Percentiles rank a stretch among this genome's conserved stretches.
These are phyloP conservation scores for Metschnikowia lunata DNA, from an alignment of 805 yeast species.

Conservation along the genomic window DNA sequence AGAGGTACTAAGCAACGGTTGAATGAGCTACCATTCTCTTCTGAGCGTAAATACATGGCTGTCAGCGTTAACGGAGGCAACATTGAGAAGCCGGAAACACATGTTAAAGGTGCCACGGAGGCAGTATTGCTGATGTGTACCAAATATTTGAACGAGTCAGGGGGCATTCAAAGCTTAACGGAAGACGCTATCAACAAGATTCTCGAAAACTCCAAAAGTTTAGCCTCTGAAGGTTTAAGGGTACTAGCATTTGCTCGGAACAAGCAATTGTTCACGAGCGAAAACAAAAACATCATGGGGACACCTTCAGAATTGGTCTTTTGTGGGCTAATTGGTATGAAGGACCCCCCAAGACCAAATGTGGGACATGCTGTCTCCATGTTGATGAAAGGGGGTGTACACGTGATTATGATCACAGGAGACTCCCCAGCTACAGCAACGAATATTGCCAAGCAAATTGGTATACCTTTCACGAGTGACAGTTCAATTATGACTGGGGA, in stretches of 20 bases:
- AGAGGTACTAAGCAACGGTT: conserved; percentile 58
- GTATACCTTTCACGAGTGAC: conserved; percentile 70
- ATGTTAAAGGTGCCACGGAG: conserved; percentile 90
- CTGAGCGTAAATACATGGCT: conserved; percentile 88
- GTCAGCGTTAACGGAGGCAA: conserved; percentile 61
- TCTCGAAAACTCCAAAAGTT: conserved; percentile 50
- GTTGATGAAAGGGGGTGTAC: conserved; percentile 88
- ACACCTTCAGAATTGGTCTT: conserved; percentile 61
- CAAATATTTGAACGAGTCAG: conserved; percentile 54
- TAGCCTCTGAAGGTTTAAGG: conserved; percentile 83
- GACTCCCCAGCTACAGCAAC: conserved; percentile 85
- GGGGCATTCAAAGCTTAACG: conserved; percentile 56
- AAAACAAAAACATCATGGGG: conserved; percentile 27
- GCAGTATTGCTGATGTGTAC: conserved; percentile 58
- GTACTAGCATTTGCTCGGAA: conserved; percentile 75
- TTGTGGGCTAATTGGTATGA: conserved; percentile 90
- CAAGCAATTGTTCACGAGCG: conserved; percentile 28
- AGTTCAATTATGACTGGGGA: conserved; percentile 81
- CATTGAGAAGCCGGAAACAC: conserved; percentile 50
- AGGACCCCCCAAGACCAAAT: conserved; percentile 94
- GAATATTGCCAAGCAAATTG: conserved; percentile 83
- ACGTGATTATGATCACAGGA: conserved; percentile 97
- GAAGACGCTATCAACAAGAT: conserved; percentile 47
- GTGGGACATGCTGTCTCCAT: conserved; percentile 72
- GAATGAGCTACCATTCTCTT: conserved; percentile 80